Percentiles rank a stretch among this genome's conserved stretches.
Conservation (phyloP, 148 eudicot species). For the Vaccinium darrowii region DNA sequence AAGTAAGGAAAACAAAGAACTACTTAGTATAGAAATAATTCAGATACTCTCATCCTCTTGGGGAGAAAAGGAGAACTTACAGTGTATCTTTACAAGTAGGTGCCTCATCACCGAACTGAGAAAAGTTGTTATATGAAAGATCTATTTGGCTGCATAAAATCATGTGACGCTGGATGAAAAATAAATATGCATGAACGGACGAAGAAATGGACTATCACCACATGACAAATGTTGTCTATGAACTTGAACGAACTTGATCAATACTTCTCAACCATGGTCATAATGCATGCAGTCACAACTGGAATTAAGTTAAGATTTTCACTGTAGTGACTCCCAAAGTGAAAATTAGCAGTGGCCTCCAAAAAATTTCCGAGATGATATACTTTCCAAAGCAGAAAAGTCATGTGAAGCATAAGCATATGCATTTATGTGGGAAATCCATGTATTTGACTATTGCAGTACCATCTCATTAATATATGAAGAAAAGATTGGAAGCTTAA, state of each 20-base stretch:
- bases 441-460: neutral
- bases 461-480: neutral
- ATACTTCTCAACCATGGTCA: neutral
- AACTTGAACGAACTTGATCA: too few relatives aligned
- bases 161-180: neutral
- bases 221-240: neutral
- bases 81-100: slow-evolving; percentile 36
- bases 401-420: neutral
- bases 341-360: neutral
- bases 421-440: neutral
- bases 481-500: neutral
- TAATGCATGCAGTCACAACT: neutral
- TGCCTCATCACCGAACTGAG: slow-evolving; percentile 22
- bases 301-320: neutral
- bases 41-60: neutral
- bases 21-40: neutral
- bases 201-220: neutral
- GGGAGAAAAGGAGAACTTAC: slow-evolving; percentile 26
- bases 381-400: neutral
- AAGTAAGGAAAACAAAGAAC: neutral
- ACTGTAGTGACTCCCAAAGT: neutral
- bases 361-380: neutral
- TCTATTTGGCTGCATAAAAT: slow-evolving; percentile 39
- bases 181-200: neutral
- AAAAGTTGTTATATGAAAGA: slow-evolving; percentile 65